A percentile compares a stretch with the other conserved stretches of the same genome.
phyloP scores from a whole-genome alignment of 345 rosid genomes.

The Ailanthus altissimus region DNA sequence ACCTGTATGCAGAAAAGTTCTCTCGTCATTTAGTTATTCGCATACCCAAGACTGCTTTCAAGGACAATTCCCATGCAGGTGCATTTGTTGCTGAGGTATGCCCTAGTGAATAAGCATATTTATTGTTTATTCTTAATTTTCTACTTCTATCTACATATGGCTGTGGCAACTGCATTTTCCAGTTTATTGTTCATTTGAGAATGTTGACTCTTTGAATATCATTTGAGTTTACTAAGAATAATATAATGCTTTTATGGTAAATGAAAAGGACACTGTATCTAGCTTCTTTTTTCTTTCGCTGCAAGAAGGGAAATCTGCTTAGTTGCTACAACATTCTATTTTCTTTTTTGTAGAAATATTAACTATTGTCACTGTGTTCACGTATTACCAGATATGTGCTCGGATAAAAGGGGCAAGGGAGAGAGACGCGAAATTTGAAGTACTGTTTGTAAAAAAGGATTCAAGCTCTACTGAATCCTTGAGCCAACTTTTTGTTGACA shows the following conservation, averaged over 20 bases:
- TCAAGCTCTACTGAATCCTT: slow-evolving; percentile 46
- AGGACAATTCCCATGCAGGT: slow-evolving; percentile 91
- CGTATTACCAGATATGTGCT: slow-evolving; percentile 66
- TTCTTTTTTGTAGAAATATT: slow-evolving; percentile 2
- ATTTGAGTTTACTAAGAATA: neutral
- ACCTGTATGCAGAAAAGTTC: slow-evolving; percentile 91
- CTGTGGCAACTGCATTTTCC: neutral
- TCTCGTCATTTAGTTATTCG: slow-evolving; percentile 81
- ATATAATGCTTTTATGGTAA: neutral
- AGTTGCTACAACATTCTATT: slow-evolving; percentile 10
- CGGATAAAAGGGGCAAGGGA: slow-evolving; percentile 54
- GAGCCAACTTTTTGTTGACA: slow-evolving; percentile 74
- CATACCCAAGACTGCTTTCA: slow-evolving; percentile 80
- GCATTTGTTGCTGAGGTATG: slow-evolving; percentile 95
- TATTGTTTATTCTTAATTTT: slow-evolving; percentile 12
- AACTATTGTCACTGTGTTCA: slow-evolving; percentile 22
- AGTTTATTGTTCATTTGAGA: neutral
- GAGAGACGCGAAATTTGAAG: slow-evolving; percentile 50
- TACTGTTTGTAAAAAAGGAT: slow-evolving; percentile 67
- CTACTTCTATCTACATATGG: slow-evolving; percentile 7
- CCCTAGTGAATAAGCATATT: slow-evolving; percentile 16
- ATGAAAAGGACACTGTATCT: neutral
- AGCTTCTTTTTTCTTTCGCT: neutral
- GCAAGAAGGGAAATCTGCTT: slow-evolving; percentile 13
- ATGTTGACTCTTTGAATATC: neutral